Conservation (phyloP, 2,329 filamentous ascomycete species). For the Exophiala mesophila region DNA sequence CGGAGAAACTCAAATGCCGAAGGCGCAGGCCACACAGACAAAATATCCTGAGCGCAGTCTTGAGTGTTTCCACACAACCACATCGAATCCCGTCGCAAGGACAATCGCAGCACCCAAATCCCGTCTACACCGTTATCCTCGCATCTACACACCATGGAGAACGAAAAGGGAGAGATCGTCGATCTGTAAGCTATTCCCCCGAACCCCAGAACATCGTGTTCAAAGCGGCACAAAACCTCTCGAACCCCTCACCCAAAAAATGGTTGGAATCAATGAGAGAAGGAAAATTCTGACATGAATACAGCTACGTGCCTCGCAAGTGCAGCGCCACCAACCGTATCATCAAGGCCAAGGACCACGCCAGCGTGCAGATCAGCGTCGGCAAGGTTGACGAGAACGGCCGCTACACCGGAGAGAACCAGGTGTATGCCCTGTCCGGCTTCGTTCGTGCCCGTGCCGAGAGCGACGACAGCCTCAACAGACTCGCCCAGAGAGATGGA, state of each 20-base stretch:
- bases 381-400: constrained; percentile 99
- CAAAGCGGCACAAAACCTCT: not conserved
- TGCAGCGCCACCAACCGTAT: constrained; percentile 99
- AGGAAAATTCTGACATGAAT: constrained; percentile 2
- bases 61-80: not conserved
- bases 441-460: constrained; percentile 98
- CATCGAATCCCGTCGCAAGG: not conserved
- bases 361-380: constrained; percentile 92
- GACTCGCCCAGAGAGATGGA: constrained; percentile 90
- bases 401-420: constrained; percentile 93
- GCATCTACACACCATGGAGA: constrained; percentile 74
- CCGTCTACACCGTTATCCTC: too few relatives aligned
- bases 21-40: not conserved
- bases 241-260: constrained; percentile 1
- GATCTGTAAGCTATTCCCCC: constrained; percentile 66
- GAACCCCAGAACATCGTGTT: not conserved
- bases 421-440: constrained; percentile 93
- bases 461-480: constrained; percentile 94
- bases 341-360: constrained; percentile 99
- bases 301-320: constrained; percentile 95
- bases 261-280: too few relatives aligned
- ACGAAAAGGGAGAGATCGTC: constrained; percentile 99
- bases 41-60: not conserved
- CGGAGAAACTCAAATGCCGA: not conserved
- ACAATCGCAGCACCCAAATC: not conserved